These are phyloP conservation scores for Thuja plicata DNA, from an alignment of 83 land plant species.

Conservation along the genomic window DNA sequence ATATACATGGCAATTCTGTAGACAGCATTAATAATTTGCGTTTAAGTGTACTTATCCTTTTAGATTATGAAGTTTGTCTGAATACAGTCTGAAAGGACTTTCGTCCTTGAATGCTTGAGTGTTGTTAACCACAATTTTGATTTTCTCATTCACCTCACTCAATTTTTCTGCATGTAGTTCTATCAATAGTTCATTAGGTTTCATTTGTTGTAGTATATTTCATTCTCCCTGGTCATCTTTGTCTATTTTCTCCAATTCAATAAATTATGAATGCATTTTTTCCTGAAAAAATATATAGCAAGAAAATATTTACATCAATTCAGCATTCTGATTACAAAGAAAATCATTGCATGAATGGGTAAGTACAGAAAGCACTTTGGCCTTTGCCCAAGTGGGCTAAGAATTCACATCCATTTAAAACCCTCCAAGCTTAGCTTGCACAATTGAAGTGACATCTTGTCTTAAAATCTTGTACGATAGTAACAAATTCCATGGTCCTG, in stretches of 20 bases:
- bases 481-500: too few relatives aligned
- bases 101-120: not conserved
- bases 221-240: not conserved
- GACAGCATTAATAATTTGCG: too few relatives aligned
- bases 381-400: not conserved
- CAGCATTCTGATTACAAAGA: not conserved
- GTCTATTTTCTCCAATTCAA: not conserved
- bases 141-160: not conserved
- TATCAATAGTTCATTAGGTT: not conserved
- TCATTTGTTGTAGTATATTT: not conserved
- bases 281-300: not conserved
- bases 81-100: not conserved
- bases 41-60: too few relatives aligned
- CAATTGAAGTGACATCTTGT: not conserved
- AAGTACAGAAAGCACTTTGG: not conserved
- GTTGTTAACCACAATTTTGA: not conserved
- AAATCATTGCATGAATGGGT: not conserved
- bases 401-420: not conserved
- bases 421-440: not conserved
- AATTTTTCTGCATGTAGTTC: not conserved
- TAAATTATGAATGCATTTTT: not conserved
- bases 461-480: not conserved
- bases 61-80: not conserved
- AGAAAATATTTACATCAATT: not conserved
- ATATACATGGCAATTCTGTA: too few relatives aligned